Conservation (phyloP, 2,329 filamentous ascomycete genomes). For the Coniochaeta prunicola region DNA sequence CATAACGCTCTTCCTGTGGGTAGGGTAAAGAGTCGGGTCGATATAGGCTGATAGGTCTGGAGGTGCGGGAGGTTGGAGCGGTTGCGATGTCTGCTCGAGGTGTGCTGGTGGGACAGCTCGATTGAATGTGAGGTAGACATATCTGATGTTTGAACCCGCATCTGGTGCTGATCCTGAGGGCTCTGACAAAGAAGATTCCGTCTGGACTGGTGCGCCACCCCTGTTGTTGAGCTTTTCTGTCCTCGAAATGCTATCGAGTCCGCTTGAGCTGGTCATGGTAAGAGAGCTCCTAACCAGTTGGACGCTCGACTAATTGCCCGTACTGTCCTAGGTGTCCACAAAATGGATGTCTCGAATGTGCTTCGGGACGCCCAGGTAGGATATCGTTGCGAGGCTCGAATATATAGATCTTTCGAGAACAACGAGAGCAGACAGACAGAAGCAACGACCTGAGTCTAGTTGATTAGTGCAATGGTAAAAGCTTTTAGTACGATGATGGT, state of each 20-base stretch:
- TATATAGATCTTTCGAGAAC: background rate
- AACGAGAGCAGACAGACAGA: background rate
- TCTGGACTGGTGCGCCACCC: background rate
- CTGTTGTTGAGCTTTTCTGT: background rate
- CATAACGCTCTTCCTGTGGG: constrained; percentile 60
- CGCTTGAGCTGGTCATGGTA: background rate
- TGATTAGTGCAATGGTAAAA: background rate
- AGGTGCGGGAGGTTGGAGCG: constrained; percentile 19
- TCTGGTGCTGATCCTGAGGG: background rate
- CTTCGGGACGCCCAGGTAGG: background rate
- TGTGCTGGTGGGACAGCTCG: constrained; percentile 26
- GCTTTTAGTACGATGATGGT: background rate
- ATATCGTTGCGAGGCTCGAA: background rate
- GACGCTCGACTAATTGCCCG: background rate
- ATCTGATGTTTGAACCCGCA: constrained; percentile 19
- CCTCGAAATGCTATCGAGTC: background rate
- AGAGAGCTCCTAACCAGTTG: background rate
- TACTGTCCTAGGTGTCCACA: background rate
- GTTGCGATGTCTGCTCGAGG: constrained; percentile 6
- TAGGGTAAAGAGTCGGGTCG: constrained; percentile 69
- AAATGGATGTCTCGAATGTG: background rate
- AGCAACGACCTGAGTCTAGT: background rate
- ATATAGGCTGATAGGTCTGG: constrained; percentile 61
- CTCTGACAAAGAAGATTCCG: background rate
- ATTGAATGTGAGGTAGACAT: constrained; percentile 33